Base-by-base conservation (phyloP, 805 yeast genomes). In the Hanseniaspora lindneri region DNA sequence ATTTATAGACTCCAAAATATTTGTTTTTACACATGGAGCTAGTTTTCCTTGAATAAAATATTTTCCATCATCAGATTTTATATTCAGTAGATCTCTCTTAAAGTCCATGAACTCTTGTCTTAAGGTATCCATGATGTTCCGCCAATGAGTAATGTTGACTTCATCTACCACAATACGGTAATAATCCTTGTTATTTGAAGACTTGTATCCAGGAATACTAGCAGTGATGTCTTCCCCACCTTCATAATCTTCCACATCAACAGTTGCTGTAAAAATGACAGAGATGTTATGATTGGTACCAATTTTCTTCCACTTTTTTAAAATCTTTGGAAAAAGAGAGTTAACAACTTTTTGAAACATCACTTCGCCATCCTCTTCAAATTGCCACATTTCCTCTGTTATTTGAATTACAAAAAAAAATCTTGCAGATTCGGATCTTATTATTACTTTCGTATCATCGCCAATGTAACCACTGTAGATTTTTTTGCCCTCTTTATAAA, bases 361-460 rank as follows among this genome's bases (percentile, higher is more conserved):
- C 47, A 88, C 83, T 59, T 89, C 96, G 1, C 98, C 98, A 54
- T 83, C 83, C 58, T 88, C 96, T 63, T 92, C 97, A 63, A 92
- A 92, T 61, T 87, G 86, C 94, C 96, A 92, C 96, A 92, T 92
- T 58, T 92, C 99, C 34, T 82, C 74, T 1, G 96, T 83, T 53
- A 88, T 77, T 60, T 92, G 98, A 44, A 92, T 78, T 53, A 92
- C 69, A 43, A 88, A 83, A 14, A 85, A 75, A 50, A 89, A 67
- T 50, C 83, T 76, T 1, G 96, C 94, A 35, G 95, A 80, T 57
- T 89, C 96, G 1, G 96, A 86, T 41, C 99, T 72, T 61, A 83
- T 89, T 0, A 87, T 84, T 25, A 92, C 66, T 54, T 80, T 81
- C 3, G 98, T 88, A 24, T 76, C 69, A 17, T 70, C 70, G 1